Evolutionary conservation across 495 filamentous ascomycete species (phyloP).

Genomic region (Penicillium atrosanguineum): DNA sequence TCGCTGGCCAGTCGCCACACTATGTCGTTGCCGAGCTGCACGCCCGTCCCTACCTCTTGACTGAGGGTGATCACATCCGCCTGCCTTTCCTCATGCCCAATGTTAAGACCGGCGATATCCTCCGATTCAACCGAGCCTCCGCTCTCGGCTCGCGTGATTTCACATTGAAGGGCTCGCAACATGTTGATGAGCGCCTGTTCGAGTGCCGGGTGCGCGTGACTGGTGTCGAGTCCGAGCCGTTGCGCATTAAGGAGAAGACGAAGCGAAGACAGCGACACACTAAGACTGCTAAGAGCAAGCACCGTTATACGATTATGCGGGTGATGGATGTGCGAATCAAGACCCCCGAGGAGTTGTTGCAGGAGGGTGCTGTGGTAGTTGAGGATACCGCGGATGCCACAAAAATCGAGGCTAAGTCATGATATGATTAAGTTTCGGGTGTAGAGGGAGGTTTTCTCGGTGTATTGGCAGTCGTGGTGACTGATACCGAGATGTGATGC

Average conservation of each 20-base stretch:
- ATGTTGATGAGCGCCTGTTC: slow-evolving; percentile 77
- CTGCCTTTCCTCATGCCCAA: slow-evolving; percentile 92
- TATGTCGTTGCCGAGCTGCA: slow-evolving; percentile 89
- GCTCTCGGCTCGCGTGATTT: slow-evolving; percentile 83
- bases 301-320: slow-evolving; percentile 79
- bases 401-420: slow-evolving; percentile 28
- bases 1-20: slow-evolving; percentile 74
- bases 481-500: slow-evolving; percentile 16
- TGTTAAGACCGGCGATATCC: slow-evolving; percentile 75
- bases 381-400: slow-evolving; percentile 26
- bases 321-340: slow-evolving; percentile 77
- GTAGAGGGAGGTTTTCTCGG: background rate
- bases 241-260: slow-evolving; percentile 87
- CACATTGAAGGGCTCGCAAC: slow-evolving; percentile 75
- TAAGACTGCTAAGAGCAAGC: slow-evolving; percentile 77
- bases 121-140: slow-evolving; percentile 81
- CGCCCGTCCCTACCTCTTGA: slow-evolving; percentile 85
- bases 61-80: slow-evolving; percentile 77
- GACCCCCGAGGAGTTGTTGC: slow-evolving; percentile 54
- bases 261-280: slow-evolving; percentile 79
- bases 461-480: background rate
- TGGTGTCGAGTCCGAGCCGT: slow-evolving; percentile 82
- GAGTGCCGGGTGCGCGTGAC: slow-evolving; percentile 84
- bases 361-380: slow-evolving; percentile 41
- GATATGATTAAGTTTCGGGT: slow-evolving; percentile 9